Conservation (phyloP, 129 eudicot genomes). For the Arctium lappa region DNA sequence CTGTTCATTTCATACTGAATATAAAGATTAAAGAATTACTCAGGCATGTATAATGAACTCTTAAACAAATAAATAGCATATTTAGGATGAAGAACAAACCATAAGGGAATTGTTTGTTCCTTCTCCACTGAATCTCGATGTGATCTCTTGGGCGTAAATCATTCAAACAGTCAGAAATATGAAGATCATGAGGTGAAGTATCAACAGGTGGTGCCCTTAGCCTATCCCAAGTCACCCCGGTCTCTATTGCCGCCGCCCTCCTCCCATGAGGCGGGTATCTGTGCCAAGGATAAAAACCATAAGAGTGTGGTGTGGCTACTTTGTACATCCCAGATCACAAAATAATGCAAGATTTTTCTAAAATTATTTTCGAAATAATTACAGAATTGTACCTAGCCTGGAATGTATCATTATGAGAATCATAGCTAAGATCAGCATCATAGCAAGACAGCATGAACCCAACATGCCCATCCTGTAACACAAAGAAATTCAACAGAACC, state of each 20-base stretch:
- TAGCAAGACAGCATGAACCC: conserved; percentile 91
- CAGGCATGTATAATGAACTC: too few species aligned
- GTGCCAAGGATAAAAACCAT: conserved; percentile 6
- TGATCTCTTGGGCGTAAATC: conserved; percentile 75
- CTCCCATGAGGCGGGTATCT: conserved; percentile 98
- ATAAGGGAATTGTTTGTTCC: conserved; percentile 89
- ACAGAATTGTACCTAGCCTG: conserved; percentile 61
- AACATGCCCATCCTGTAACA: conserved; percentile 86
- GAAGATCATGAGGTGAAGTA: conserved; percentile 69
- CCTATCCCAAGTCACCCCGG: conserved; percentile 75
- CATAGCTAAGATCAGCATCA: conserved; percentile 93
- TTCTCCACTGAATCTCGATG: conserved; percentile 94
- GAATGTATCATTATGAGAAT: conserved; percentile 64
- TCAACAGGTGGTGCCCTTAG: conserved; percentile 69
- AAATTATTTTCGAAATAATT: not conserved
- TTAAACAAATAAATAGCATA: not conserved
- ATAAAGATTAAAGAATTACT: not conserved
- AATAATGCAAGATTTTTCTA: not conserved
- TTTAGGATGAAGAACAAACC: conserved; percentile 42
- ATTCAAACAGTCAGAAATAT: conserved; percentile 63
- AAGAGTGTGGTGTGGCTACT: not conserved
- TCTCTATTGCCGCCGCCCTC: conserved; percentile 69
- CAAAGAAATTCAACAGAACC: not conserved
- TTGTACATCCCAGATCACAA: not conserved
- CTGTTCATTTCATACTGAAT: not conserved